phyloP scores from a whole-genome alignment of 1,284 basidiomycete species.

The Sanghuangporus baumii region DNA sequence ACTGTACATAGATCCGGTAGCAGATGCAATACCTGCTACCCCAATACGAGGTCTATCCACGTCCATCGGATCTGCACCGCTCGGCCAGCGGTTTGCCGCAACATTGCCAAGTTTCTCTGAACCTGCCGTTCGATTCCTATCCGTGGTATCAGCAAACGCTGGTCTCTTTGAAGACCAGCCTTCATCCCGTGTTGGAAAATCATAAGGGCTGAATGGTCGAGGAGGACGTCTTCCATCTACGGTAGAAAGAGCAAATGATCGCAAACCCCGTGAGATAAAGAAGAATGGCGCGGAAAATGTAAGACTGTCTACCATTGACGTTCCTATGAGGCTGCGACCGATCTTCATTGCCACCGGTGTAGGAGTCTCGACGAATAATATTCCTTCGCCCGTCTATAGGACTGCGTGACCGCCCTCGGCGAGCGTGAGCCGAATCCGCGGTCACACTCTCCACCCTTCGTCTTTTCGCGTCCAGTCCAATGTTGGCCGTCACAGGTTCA shows the following conservation, averaged over 20 bases:
- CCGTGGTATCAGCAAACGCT: background rate
- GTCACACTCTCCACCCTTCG: constrained; percentile 5
- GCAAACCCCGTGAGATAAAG: background rate
- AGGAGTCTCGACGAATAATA: background rate
- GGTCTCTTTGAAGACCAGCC: background rate
- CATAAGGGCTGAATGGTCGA: background rate
- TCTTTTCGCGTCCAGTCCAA: constrained; percentile 13
- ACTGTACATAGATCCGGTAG: constrained; percentile 5
- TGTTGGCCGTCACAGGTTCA: background rate
- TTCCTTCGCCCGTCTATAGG: background rate
- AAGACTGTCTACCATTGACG: constrained; percentile 4
- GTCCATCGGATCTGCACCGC: constrained; percentile 2
- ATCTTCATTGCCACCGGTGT: background rate
- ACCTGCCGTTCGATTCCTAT: background rate
- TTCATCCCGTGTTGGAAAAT: background rate
- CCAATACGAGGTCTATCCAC: background rate
- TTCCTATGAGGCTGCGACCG: background rate
- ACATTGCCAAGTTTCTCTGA: background rate
- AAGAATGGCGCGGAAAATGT: background rate
- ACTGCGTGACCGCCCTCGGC: constrained; percentile 11
- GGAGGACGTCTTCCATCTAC: constrained; percentile 2
- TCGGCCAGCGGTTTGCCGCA: background rate
- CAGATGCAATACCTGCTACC: background rate
- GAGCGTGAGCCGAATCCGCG: background rate
- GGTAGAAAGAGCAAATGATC: background rate